A percentile compares a stretch with the other conserved stretches of the same genome.
Conservation (phyloP, 2,329 filamentous ascomycete genomes). For the Pezicula neosporulosa region DNA sequence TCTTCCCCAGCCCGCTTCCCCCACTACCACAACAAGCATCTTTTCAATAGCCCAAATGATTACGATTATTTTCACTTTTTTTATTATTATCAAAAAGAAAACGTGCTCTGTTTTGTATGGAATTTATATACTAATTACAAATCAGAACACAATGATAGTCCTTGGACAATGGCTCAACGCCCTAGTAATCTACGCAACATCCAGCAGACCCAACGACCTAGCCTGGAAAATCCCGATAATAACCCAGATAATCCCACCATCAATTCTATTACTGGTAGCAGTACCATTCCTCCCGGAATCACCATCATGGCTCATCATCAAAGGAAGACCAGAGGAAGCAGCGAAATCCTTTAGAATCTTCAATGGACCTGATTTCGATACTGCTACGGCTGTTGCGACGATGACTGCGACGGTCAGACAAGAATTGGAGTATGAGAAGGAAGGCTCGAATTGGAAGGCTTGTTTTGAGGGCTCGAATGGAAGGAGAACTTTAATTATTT, state of each 20-base stretch:
- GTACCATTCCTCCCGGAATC: conserved; percentile 14
- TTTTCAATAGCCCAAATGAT: no score
- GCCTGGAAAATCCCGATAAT: conserved; percentile 29
- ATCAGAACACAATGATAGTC: conserved; percentile 30
- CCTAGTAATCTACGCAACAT: conserved; percentile 19
- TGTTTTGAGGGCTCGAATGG: conserved; percentile 26
- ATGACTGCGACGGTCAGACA: neutral
- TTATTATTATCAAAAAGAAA: no score
- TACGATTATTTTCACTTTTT: no score
- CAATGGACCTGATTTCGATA: conserved; percentile 17
- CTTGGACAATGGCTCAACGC: conserved; percentile 28
- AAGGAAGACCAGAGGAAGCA: conserved; percentile 14
- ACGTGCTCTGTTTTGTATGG: neutral
- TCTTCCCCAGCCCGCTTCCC: no score
- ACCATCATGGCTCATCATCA: conserved; percentile 18
- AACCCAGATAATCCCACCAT: conserved; percentile 26
- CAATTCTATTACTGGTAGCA: conserved; percentile 16
- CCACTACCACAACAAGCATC: no score
- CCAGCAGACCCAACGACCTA: conserved; percentile 16
- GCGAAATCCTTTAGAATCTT: conserved; percentile 18
- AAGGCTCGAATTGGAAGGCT: conserved; percentile 21
- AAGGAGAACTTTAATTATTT: conserved; percentile 26
- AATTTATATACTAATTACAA: neutral
- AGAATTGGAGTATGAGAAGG: conserved; percentile 13
- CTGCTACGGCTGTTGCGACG: neutral